A percentile compares a stretch with the other conserved stretches of the same genome.
phyloP scores from a whole-genome alignment of 805 yeast genomes.

The Lipomyces sp. region DNA sequence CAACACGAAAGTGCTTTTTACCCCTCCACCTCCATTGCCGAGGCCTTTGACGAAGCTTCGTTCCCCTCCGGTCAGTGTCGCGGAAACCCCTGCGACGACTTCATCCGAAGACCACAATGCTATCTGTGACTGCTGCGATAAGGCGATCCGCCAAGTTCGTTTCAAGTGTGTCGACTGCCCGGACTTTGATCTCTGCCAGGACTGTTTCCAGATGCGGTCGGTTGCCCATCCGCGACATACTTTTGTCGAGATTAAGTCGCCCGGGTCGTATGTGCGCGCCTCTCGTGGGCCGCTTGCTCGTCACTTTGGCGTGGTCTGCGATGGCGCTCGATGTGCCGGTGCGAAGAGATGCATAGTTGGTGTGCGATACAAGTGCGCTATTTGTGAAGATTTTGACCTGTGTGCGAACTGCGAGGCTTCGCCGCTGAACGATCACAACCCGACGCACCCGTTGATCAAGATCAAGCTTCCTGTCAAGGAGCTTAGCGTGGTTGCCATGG shows the following conservation, averaged over 20 bases:
- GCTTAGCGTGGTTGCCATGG: constrained; percentile 9
- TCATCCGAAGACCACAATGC: constrained; percentile 23
- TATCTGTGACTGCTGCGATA: constrained; percentile 32
- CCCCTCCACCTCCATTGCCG: not conserved
- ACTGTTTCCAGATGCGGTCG: constrained; percentile 33
- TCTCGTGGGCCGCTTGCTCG: not conserved
- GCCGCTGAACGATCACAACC: constrained; percentile 25
- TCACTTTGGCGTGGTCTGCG: constrained; percentile 31
- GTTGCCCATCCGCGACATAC: constrained; percentile 28
- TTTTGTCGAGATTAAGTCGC: constrained; percentile 23
- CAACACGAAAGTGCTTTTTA: not conserved
- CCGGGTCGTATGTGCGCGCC: constrained; percentile 7
- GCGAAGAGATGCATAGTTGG: constrained; percentile 38
- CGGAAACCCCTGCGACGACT: not conserved
- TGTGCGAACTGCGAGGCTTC: constrained; percentile 42
- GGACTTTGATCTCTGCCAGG: constrained; percentile 50
- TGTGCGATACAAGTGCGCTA: constrained; percentile 47
- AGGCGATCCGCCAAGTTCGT: constrained; percentile 42
- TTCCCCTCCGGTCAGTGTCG: not conserved
- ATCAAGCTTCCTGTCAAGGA: constrained; percentile 35
- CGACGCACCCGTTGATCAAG: constrained; percentile 31
- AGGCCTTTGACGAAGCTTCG: not conserved
- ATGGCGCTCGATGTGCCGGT: constrained; percentile 34
- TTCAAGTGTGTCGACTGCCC: constrained; percentile 49
- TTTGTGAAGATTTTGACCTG: constrained; percentile 50